Conservation (phyloP, 1,284 basidiomycete species). For the Apiotrichum akiyoshidainum region DNA sequence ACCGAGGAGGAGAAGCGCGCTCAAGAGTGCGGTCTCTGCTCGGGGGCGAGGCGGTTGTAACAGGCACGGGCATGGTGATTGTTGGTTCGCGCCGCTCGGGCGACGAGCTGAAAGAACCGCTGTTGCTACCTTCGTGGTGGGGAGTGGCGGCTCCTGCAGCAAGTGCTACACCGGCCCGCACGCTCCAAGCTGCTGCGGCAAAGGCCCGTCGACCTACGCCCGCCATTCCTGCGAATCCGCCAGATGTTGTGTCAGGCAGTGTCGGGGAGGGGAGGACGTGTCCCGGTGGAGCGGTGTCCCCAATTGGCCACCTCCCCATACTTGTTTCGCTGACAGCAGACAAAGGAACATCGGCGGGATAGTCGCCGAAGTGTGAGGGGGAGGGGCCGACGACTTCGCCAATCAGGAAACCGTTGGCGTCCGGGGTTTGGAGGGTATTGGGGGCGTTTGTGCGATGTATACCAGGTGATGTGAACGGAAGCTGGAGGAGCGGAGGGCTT, state of each 20-base stretch:
- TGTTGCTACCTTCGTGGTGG: no score
- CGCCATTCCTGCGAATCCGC: slow-evolving; percentile 82
- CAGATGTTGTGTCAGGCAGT: slow-evolving; percentile 64
- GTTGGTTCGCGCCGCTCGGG: not conserved
- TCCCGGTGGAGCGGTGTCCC: slow-evolving; percentile 24
- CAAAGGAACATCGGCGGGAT: slow-evolving; percentile 16
- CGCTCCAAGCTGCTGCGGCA: slow-evolving; percentile 64
- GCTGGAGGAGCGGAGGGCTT: slow-evolving; percentile 5
- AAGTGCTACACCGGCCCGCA: slow-evolving; percentile 39
- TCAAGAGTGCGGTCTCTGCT: not conserved
- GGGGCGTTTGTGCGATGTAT: slow-evolving; percentile 5
- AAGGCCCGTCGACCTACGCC: slow-evolving; percentile 82
- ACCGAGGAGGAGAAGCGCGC: slow-evolving; percentile 1
- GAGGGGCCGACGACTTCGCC: not conserved
- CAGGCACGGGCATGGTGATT: slow-evolving; percentile 7
- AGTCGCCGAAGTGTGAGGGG: slow-evolving; percentile 8
- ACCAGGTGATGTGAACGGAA: slow-evolving; percentile 1
- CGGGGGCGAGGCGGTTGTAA: not conserved
- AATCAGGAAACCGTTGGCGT: not conserved
- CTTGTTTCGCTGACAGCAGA: slow-evolving; percentile 12
- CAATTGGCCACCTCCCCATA: slow-evolving; percentile 16
- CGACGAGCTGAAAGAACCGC: not conserved
- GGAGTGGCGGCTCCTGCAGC: slow-evolving; percentile 3
- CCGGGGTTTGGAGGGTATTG: not conserved
- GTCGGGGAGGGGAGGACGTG: slow-evolving; percentile 15